phyloP scores from a whole-genome alignment of 2,329 filamentous ascomycete species.

The Leptosphaerulina australis region DNA sequence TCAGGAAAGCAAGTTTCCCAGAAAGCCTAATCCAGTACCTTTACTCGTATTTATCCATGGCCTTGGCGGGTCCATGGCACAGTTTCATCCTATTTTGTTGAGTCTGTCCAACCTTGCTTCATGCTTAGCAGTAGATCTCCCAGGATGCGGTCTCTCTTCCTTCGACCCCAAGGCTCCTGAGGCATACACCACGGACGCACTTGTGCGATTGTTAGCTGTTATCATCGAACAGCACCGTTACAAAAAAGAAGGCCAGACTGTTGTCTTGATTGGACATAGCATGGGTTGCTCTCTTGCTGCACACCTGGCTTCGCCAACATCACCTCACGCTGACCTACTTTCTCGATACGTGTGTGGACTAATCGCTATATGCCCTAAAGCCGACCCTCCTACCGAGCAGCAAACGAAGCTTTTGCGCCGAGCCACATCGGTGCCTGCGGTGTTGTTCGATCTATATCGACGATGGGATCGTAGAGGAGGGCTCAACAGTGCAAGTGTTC shows the following conservation, averaged over 20 bases:
- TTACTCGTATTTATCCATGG: conserved; percentile 92
- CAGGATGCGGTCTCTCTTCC: conserved; percentile 82
- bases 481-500: conserved; percentile 75
- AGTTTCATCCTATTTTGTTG: conserved; percentile 81
- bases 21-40: conserved; percentile 74
- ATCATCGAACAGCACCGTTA: conserved; percentile 77
- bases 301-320: conserved; percentile 68
- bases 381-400: conserved; percentile 65
- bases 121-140: conserved; percentile 86
- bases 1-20: conserved; percentile 80
- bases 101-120: conserved; percentile 83
- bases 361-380: conserved; percentile 79
- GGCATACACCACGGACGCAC: conserved; percentile 78
- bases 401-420: conserved; percentile 59
- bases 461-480: conserved; percentile 81
- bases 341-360: conserved; percentile 73
- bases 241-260: conserved; percentile 67
- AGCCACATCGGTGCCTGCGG: conserved; percentile 71
- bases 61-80: conserved; percentile 86
- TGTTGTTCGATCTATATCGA: conserved; percentile 77
- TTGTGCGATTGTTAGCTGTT: conserved; percentile 74
- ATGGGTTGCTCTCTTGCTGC: conserved; percentile 84
- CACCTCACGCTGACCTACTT: conserved; percentile 59
- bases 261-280: conserved; percentile 86
- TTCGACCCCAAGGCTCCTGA: conserved; percentile 74